Conservation (phyloP, 192 early-diverging fungal species). For the Jimgerdemannia lactiflua region DNA sequence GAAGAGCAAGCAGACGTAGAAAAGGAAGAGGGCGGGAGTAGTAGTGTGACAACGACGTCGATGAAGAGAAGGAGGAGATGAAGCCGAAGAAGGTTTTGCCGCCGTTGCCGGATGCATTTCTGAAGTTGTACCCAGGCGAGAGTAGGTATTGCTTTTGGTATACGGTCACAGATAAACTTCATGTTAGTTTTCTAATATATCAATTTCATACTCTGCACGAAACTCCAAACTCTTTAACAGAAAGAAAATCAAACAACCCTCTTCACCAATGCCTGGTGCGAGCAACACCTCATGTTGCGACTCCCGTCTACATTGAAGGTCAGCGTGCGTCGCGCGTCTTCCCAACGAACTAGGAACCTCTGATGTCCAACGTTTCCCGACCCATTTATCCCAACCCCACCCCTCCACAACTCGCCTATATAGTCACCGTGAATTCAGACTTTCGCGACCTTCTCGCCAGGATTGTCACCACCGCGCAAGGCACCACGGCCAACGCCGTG, state of each 20-base stretch:
- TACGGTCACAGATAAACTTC: no score
- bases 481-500: neutral
- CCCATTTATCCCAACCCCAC: no score
- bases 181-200: no score
- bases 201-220: no score
- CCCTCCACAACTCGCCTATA: neutral
- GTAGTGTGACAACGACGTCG: neutral
- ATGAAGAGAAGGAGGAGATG: neutral
- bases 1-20: no score
- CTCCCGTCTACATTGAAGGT: slow-evolving; percentile 40
- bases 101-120: neutral
- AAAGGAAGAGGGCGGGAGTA: no score
- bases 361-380: no score
- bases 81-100: neutral
- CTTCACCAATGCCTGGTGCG: slow-evolving; percentile 23
- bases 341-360: no score
- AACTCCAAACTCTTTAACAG: neutral
- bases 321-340: neutral
- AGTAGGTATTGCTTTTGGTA: neutral
- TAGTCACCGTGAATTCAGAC: neutral
- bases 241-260: neutral
- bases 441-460: slow-evolving; percentile 11
- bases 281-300: slow-evolving; percentile 36
- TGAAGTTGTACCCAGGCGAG: neutral
- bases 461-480: slow-evolving; percentile 1